phyloP scores from a whole-genome alignment of 1,139 yeast genomes.

The Blastobotrys aristatus region DNA sequence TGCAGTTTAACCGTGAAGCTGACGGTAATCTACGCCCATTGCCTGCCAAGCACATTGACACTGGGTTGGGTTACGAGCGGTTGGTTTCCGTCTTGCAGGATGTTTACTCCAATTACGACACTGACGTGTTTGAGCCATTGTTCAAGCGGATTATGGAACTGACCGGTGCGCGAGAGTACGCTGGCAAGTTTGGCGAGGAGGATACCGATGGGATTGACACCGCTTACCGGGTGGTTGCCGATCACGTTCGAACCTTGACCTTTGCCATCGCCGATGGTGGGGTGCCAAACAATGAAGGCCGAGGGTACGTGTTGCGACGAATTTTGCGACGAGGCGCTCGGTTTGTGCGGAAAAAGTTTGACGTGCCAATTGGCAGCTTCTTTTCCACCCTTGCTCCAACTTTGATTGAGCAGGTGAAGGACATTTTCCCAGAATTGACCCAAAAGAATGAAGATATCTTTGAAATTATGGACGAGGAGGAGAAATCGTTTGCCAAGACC shows the following conservation, averaged over 20 bases:
- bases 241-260: constrained; percentile 93
- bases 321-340: constrained; percentile 97
- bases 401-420: constrained; percentile 79
- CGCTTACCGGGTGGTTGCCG: constrained; percentile 96
- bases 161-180: constrained; percentile 85
- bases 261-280: constrained; percentile 98
- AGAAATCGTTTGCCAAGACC: constrained; percentile 88
- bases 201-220: constrained; percentile 94
- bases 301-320: constrained; percentile 96
- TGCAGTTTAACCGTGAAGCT: constrained; percentile 91
- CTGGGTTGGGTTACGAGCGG: constrained; percentile 99
- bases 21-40: constrained; percentile 74
- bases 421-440: constrained; percentile 84
- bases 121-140: constrained; percentile 90
- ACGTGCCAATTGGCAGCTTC: constrained; percentile 90
- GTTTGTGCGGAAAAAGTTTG: constrained; percentile 92
- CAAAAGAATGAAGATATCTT: constrained; percentile 68
- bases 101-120: constrained; percentile 88
- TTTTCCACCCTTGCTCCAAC: constrained; percentile 92
- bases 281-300: constrained; percentile 97
- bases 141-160: constrained; percentile 83
- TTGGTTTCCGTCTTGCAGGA: constrained; percentile 90
- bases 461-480: constrained; percentile 94
- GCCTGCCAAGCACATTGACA: constrained; percentile 93
- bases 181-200: constrained; percentile 88